Percentiles rank a stretch among this genome's conserved stretches.
These are phyloP conservation scores for Gloeopeniophorella convolvens DNA, from an alignment of 768 basidiomycete species.

Conservation along the genomic window DNA sequence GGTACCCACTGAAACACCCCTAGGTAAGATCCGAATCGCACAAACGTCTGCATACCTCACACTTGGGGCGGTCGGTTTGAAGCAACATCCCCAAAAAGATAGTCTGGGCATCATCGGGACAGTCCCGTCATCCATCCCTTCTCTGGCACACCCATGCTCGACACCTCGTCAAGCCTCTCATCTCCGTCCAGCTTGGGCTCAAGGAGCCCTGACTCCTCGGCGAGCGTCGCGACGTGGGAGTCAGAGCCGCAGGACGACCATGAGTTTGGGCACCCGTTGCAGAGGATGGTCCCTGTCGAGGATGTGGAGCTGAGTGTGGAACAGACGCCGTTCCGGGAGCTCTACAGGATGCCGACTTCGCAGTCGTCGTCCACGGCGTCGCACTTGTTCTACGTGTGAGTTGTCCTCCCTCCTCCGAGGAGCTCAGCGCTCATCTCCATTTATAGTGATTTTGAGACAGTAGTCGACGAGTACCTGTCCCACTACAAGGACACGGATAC, in stretches of 20 bases:
- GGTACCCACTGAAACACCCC: background rate
- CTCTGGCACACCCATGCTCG: background rate
- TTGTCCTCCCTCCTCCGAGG: background rate
- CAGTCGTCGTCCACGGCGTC: conserved; percentile 17
- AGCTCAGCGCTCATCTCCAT: background rate
- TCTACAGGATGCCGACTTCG: conserved; percentile 12
- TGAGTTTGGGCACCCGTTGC: conserved; percentile 16
- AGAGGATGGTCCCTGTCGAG: conserved; percentile 17
- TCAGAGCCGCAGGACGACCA: background rate
- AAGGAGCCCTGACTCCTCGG: background rate
- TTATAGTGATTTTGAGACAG: conserved; percentile 15
- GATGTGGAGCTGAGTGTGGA: conserved; percentile 1
- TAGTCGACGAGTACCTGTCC: conserved; percentile 19
- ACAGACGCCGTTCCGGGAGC: background rate
- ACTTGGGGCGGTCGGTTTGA: too few relatives aligned
- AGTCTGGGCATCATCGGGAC: background rate
- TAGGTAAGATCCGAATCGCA: background rate
- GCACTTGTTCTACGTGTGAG: conserved; percentile 14
- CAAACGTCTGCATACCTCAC: background rate
- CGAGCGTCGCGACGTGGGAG: background rate
- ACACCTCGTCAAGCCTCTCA: background rate
- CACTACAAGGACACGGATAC: conserved; percentile 1
- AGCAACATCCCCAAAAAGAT: background rate
- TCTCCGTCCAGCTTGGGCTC: background rate
- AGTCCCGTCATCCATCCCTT: background rate